Evolutionary conservation across 371 early-diverging fungal genomes (phyloP).

Genomic region (Smittium culicis): DNA sequence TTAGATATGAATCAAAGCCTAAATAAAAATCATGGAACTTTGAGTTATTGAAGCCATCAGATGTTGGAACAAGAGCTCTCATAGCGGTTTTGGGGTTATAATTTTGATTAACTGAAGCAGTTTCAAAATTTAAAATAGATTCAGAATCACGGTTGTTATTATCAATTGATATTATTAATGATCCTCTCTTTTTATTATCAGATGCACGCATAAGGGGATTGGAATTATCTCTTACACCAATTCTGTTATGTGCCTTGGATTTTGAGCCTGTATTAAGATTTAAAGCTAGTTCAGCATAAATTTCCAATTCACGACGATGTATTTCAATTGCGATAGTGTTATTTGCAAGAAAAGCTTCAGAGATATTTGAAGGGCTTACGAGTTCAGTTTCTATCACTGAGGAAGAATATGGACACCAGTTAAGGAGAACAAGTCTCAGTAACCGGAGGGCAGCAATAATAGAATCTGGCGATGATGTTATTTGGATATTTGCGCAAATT

Average conservation of each 20-base stretch:
- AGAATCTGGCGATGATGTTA: conserved; percentile 47
- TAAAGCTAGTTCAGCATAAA: conserved; percentile 26
- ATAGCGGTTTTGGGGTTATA: background rate
- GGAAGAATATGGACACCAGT: conserved; percentile 61
- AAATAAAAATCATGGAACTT: conserved; percentile 9
- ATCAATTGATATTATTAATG: background rate
- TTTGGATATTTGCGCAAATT: conserved; percentile 56
- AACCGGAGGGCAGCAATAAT: conserved; percentile 73
- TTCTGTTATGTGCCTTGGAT: background rate
- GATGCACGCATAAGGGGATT: background rate
- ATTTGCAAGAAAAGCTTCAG: conserved; percentile 23
- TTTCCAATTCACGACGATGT: conserved; percentile 31
- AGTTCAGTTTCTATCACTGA: conserved; percentile 51
- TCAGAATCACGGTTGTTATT: background rate
- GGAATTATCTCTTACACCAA: background rate
- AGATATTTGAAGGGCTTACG: conserved; percentile 18
- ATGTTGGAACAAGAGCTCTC: background rate
- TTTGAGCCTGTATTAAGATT: conserved; percentile 15
- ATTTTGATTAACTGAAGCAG: background rate
- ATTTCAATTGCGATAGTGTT: conserved; percentile 27
- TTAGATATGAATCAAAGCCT: conserved; percentile 65
- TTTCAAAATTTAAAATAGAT: background rate
- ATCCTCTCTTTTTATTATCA: background rate
- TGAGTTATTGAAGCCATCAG: background rate
- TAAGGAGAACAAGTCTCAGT: conserved; percentile 53